These are phyloP conservation scores for Forsythia viridissima DNA, from an alignment of 257 asterid species.

Conservation along the genomic window DNA sequence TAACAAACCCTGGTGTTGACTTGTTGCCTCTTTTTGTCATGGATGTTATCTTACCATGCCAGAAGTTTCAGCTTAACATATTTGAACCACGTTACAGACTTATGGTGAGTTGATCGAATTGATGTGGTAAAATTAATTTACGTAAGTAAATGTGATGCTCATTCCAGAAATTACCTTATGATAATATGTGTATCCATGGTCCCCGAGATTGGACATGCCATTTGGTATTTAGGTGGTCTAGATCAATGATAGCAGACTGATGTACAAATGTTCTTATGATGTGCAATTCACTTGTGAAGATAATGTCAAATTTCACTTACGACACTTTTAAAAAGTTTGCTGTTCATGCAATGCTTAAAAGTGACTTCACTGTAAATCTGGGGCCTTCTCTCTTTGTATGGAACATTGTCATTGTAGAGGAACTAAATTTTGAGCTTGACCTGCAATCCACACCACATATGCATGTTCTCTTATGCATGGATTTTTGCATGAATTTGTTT, in stretches of 20 bases:
- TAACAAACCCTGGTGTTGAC: constrained; percentile 73
- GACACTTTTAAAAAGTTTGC: background rate
- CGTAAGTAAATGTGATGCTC: background rate
- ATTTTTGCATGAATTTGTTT: background rate
- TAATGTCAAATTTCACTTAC: background rate
- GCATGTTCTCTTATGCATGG: background rate
- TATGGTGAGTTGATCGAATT: constrained; percentile 63
- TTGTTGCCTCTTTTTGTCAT: constrained; percentile 94
- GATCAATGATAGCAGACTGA: background rate
- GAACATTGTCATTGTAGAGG: background rate
- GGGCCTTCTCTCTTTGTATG: background rate
- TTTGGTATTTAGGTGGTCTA: background rate
- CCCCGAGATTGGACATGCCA: background rate
- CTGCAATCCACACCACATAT: background rate
- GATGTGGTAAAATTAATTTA: background rate
- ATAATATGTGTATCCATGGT: background rate
- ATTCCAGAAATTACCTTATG: background rate
- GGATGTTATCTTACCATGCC: constrained; percentile 97
- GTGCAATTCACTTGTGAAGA: background rate
- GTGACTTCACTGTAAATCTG: background rate
- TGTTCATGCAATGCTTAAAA: background rate
- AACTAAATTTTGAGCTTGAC: background rate
- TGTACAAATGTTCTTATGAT: background rate
- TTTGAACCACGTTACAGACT: constrained; percentile 99
- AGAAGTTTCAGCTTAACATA: constrained; percentile 88